A percentile compares a stretch with the other conserved stretches of the same genome.
These are phyloP conservation scores for Penicillium verhagenii DNA, from an alignment of 495 filamentous ascomycete genomes.

Conservation along the genomic window DNA sequence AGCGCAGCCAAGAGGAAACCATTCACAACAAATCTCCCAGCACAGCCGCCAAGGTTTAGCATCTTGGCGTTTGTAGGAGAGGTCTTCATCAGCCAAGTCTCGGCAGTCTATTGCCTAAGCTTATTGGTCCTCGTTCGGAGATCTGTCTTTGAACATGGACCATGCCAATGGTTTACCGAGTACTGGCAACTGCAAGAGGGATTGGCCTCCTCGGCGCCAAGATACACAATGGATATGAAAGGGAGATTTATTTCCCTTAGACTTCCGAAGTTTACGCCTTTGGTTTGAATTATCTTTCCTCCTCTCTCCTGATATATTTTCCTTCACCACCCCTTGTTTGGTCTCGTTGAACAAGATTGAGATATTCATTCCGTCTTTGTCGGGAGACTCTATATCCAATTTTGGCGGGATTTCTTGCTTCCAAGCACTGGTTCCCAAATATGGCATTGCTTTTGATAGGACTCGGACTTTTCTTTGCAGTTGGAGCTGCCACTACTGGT, in stretches of 20 bases:
- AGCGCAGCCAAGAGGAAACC: conserved; percentile 11
- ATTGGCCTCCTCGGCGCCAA: background rate
- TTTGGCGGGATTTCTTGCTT: no score
- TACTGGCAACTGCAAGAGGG: no score
- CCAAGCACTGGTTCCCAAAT: background rate
- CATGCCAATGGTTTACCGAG: background rate
- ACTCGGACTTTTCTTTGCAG: no score
- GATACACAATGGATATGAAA: background rate
- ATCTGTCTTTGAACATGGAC: background rate
- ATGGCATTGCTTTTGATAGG: conserved; percentile 2
- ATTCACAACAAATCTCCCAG: conserved; percentile 4
- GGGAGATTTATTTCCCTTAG: background rate
- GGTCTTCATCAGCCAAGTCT: background rate
- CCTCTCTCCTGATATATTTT: background rate
- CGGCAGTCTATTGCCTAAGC: background rate
- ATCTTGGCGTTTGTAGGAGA: background rate
- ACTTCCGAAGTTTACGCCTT: background rate
- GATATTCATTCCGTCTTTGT: no score
- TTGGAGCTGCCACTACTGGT: background rate
- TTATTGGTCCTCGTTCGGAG: background rate
- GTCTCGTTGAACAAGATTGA: no score
- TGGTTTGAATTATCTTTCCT: background rate
- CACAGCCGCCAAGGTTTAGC: background rate
- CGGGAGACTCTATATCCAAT: no score
- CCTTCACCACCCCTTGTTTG: background rate